These are phyloP conservation scores for Alloteropsis angusta DNA, from an alignment of 202 grass and related monocot species.

Conservation along the genomic window DNA sequence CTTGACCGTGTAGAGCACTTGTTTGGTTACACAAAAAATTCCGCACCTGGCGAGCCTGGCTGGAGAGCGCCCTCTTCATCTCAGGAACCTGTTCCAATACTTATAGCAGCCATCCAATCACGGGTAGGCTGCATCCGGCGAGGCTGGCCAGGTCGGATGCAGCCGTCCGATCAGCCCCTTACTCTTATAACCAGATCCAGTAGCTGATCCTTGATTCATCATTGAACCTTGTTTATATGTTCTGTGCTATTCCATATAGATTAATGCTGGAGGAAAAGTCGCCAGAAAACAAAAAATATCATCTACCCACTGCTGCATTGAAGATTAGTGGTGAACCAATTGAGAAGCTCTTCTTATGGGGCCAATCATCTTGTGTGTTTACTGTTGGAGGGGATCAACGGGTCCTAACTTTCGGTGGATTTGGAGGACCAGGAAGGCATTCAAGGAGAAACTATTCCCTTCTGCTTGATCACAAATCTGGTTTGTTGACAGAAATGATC, in stretches of 20 bases:
- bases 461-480: conserved; percentile 49
- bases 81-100: too few relatives aligned
- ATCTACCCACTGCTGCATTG: conserved; percentile 44
- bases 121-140: too few relatives aligned
- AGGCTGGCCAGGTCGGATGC: too few relatives aligned
- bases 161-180: too few relatives aligned
- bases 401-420: conserved; percentile 80
- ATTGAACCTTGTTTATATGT: conserved; percentile 3
- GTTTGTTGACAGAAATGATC: conserved; percentile 51
- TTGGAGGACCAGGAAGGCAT: conserved; percentile 86
- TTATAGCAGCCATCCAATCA: too few relatives aligned
- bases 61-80: too few relatives aligned
- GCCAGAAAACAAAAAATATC: conserved; percentile 25
- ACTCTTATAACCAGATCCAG: not conserved
- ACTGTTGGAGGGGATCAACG: conserved; percentile 31
- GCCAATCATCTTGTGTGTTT: conserved; percentile 62
- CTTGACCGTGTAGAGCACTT: too few relatives aligned
- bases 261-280: conserved; percentile 37
- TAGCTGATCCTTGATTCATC: not conserved
- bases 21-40: too few relatives aligned
- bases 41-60: too few relatives aligned
- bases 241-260: conserved; percentile 34
- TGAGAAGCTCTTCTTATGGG: conserved; percentile 91
- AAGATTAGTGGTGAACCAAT: conserved; percentile 57
- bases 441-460: conserved; percentile 65